Base-by-base conservation (phyloP, 2,329 filamentous ascomycete genomes). In the Aspergillus fumigatus region DNA sequence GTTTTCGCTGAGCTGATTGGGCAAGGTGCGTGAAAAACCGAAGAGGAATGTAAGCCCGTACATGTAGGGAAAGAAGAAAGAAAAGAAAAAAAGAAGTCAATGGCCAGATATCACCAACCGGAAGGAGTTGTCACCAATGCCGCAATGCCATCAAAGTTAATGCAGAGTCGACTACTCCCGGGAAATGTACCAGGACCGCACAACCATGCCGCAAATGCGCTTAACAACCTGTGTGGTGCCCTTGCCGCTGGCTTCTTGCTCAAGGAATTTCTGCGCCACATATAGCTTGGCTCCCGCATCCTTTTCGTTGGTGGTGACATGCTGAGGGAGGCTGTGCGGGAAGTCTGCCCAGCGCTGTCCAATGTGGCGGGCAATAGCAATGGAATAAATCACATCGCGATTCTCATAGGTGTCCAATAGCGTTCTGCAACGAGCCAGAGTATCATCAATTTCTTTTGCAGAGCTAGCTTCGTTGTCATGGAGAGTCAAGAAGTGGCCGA, bases 331-430 rank as follows among this genome's bases (percentile, higher is more conserved):
- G 58, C 77, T 82, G 60, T 82, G 82, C 32, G 83, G 83, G 61
- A 81, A 82, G 10, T 84, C 77, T 14, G 82, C 82, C 67, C 82
- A 85, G 48, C 85, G 83, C 32, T 86, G 85, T 48, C 88, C 86
- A 51, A 92, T 80, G 60, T 92, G 85, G 26, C 91, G 86, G 17
- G 89, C 86, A 54, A 96, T 84, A 8, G 89, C 90, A 62, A 96
- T 88, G 0, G 90, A 94, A 74, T 96, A 96, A 55, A 97, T 84
- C 19, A 96, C 88, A 70, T 97, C 92, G 53, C 92, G 86, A 67
- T 93, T 94, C 75, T 97, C 92, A 25, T 88, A 84, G 50, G 88
- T 88, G 63, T 91, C 88, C 11, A 96, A 80, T 23, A 93, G 80
- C 55, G 82, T 82, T 32, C 90, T 86, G 72, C 91, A 84, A 52